phyloP scores from a whole-genome alignment of 768 basidiomycete species.

The Mycena albidolilacea region DNA sequence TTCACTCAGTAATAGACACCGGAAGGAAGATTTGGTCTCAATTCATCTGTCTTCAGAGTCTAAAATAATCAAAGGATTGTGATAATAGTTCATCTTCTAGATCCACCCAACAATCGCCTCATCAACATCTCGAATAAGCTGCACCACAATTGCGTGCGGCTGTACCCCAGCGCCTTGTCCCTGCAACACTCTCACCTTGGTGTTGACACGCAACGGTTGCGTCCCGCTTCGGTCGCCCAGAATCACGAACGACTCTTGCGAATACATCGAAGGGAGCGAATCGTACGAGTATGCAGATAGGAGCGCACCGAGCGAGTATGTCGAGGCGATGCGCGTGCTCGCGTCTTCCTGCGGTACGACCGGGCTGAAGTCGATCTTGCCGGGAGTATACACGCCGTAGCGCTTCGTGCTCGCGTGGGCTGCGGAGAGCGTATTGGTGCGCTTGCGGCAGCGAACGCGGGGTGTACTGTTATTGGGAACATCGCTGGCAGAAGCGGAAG shows the following conservation, averaged over 20 bases:
- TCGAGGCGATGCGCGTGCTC: conserved; percentile 20
- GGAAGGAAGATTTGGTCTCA: too few relatives aligned
- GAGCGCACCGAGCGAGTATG: conserved; percentile 27
- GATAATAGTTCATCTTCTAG: background rate
- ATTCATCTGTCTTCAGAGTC: too few relatives aligned
- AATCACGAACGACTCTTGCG: conserved; percentile 40
- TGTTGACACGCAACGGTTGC: conserved; percentile 27
- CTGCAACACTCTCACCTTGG: background rate
- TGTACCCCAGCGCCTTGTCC: conserved; percentile 3
- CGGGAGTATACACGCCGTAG: conserved; percentile 56
- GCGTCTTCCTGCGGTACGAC: conserved; percentile 11
- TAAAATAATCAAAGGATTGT: background rate
- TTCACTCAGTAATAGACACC: too few relatives aligned
- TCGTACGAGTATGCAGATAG: conserved; percentile 36
- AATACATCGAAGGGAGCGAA: conserved; percentile 44
- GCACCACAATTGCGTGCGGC: conserved; percentile 48
- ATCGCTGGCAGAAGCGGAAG: conserved; percentile 7
- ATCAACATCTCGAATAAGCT: conserved; percentile 54
- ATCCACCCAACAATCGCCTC: conserved; percentile 52
- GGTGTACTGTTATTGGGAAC: conserved; percentile 31
- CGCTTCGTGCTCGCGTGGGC: conserved; percentile 44
- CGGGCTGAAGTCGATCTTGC: conserved; percentile 37
- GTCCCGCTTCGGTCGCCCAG: conserved; percentile 26
- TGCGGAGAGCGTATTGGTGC: conserved; percentile 44
- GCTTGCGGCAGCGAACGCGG: conserved; percentile 43